phyloP scores from a whole-genome alignment of 768 basidiomycete species.

The Amanita muscaria region DNA sequence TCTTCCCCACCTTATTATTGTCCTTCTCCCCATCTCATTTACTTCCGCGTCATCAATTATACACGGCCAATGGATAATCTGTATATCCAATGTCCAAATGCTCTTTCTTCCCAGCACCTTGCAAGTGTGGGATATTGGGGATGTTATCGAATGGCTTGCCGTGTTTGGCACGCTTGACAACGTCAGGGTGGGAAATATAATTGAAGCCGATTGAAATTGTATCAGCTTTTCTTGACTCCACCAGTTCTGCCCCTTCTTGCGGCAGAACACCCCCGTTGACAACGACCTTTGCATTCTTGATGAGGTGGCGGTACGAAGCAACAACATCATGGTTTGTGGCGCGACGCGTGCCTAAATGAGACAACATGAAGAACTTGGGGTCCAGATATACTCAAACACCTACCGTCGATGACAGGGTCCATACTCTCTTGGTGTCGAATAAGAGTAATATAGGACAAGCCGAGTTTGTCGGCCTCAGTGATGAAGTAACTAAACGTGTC shows the following conservation, averaged over 20 bases:
- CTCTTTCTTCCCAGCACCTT: constrained; percentile 18
- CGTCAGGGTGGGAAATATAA: constrained; percentile 29
- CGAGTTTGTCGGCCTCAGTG: constrained; percentile 30
- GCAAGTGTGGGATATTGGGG: constrained; percentile 20
- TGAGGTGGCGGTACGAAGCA: constrained; percentile 24
- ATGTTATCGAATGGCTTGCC: constrained; percentile 27
- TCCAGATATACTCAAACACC: constrained; percentile 1
- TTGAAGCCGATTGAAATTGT: constrained; percentile 29
- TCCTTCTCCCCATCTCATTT: too few relatives aligned
- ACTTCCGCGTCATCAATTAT: too few relatives aligned
- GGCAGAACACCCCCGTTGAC: constrained; percentile 30
- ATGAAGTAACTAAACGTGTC: constrained; percentile 34
- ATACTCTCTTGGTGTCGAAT: constrained; percentile 17
- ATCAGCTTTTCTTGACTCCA: constrained; percentile 26
- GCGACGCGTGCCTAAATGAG: constrained; percentile 22
- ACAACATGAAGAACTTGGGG: background rate
- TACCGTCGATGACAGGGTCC: constrained; percentile 25
- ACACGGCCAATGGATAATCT: constrained; percentile 25
- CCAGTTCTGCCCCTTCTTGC: constrained; percentile 28
- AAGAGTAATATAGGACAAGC: constrained; percentile 24
- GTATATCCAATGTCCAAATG: constrained; percentile 26
- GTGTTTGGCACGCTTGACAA: constrained; percentile 23
- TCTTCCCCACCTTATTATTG: too few relatives aligned
- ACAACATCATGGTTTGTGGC: constrained; percentile 32
- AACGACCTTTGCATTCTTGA: constrained; percentile 30